Evolutionary conservation across 2,329 filamentous ascomycete genomes (phyloP).

Genomic region (Phoma sp.): DNA sequence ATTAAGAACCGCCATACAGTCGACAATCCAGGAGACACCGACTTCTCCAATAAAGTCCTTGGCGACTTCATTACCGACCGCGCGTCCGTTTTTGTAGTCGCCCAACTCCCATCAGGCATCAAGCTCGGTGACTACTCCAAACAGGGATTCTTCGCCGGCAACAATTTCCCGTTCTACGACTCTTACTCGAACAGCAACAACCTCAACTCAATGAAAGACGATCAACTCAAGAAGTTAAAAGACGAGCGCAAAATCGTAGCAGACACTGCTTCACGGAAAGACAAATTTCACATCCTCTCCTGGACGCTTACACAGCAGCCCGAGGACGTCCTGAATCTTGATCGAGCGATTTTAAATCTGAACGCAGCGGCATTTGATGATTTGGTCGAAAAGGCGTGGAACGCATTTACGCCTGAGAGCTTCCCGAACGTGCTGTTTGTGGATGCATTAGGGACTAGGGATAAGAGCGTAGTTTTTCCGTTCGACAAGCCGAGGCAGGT

Average conservation of each 20-base stretch:
- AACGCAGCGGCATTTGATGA: conserved; percentile 40
- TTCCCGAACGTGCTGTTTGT: conserved; percentile 49
- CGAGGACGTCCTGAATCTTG: conserved; percentile 42
- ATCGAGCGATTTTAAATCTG: conserved; percentile 46
- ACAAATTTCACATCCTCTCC: conserved; percentile 46
- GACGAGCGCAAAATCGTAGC: conserved; percentile 38
- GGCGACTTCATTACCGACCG: conserved; percentile 48
- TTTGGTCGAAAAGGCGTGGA: conserved; percentile 43
- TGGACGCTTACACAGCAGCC: conserved; percentile 48
- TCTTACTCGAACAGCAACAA: conserved; percentile 48
- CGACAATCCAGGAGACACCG: conserved; percentile 30
- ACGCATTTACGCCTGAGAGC: conserved; percentile 41
- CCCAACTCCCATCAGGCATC: conserved; percentile 41
- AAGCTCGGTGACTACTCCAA: conserved; percentile 39
- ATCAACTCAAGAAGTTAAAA: conserved; percentile 50
- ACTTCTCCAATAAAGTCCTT: conserved; percentile 44
- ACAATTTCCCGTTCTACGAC: conserved; percentile 47
- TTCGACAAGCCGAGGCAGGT: conserved; percentile 37
- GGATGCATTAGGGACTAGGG: conserved; percentile 43
- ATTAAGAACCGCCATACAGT: conserved; percentile 52
- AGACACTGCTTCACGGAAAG: conserved; percentile 31
- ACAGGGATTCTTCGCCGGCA: conserved; percentile 45
- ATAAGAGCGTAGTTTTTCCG: conserved; percentile 42
- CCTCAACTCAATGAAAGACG: conserved; percentile 40
- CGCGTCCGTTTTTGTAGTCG: conserved; percentile 47